Percentiles rank a stretch among this genome's conserved stretches.
Conservation (phyloP, 108 stramenopile genomes). For the Schizochytrium sp. region DNA sequence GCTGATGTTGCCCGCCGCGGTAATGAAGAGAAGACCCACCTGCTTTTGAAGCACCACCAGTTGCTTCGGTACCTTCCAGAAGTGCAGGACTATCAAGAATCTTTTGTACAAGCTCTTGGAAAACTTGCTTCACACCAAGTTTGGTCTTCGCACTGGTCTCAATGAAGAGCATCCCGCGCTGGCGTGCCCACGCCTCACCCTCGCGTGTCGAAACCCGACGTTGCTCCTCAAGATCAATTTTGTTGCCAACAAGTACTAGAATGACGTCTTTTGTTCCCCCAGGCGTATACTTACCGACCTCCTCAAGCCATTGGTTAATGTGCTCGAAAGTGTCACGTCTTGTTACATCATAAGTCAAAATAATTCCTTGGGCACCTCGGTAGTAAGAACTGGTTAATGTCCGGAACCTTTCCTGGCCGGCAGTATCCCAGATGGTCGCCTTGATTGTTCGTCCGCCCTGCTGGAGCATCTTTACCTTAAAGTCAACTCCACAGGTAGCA, state of each 20-base stretch:
- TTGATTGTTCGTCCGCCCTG: conserved; percentile 63
- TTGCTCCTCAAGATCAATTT: conserved; percentile 84
- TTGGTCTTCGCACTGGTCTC: conserved; percentile 77
- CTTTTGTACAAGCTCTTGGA: conserved; percentile 95
- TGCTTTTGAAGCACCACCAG: conserved; percentile 37
- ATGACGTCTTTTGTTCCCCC: conserved; percentile 95
- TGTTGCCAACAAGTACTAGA: conserved; percentile 97
- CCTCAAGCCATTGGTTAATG: conserved; percentile 95
- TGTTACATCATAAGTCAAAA: conserved; percentile 95
- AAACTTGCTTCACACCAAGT: conserved; percentile 88
- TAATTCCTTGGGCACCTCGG: conserved; percentile 98
- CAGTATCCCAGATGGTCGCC: conserved; percentile 72
- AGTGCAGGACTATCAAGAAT: conserved; percentile 95
- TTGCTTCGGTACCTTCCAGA: conserved; percentile 84
- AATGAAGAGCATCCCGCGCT: conserved; percentile 65
- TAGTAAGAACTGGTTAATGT: conserved; percentile 97
- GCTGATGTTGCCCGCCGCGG: not conserved
- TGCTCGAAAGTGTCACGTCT: conserved; percentile 97
- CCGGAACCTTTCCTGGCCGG: conserved; percentile 97
- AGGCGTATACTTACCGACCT: conserved; percentile 93
- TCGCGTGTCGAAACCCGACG: conserved; percentile 64
- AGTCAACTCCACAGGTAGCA: conserved; percentile 96
- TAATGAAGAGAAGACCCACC: not conserved
- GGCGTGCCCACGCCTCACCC: conserved; percentile 63
- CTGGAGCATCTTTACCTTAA: conserved; percentile 85